Conservation (phyloP, 73 alveolate genomes). For the Effrenium voratum region DNA sequence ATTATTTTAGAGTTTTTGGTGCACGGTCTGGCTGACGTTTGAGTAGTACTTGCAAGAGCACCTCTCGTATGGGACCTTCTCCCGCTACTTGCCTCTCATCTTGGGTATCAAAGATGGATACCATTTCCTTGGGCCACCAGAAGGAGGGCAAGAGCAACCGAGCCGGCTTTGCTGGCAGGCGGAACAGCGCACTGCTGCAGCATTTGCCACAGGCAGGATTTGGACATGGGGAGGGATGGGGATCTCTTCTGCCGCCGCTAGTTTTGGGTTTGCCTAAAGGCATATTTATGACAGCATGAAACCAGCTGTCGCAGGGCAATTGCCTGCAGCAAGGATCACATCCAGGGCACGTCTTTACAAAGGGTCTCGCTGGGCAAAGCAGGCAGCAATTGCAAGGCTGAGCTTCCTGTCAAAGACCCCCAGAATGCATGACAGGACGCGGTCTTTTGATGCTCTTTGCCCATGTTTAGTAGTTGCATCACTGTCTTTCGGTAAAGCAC, state of each 20-base stretch:
- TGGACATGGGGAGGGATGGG: too few species aligned
- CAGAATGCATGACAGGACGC: too few species aligned
- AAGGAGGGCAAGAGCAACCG: too few species aligned
- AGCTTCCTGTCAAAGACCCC: too few species aligned
- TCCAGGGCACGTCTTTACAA: not conserved
- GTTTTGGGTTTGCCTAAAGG: not conserved
- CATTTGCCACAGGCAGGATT: slow-evolving; percentile 81
- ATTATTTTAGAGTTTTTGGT: not conserved
- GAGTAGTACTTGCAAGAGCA: not conserved
- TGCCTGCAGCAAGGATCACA: not conserved
- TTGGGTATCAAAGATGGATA: too few species aligned
- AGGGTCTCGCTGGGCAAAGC: not conserved
- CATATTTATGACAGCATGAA: not conserved
- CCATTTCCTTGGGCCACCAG: too few species aligned
- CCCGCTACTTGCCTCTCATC: too few species aligned
- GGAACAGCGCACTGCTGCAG: slow-evolving; percentile 58
- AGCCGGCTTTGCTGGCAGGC: too few species aligned
- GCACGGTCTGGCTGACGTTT: not conserved
- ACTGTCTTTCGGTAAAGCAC: too few species aligned
- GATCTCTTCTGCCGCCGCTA: too few species aligned
- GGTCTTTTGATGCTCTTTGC: too few species aligned
- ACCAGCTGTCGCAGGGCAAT: not conserved
- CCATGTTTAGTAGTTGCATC: too few species aligned
- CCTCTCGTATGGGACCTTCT: not conserved
- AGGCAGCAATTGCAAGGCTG: not conserved